Percentiles rank a stretch among this genome's conserved stretches.
These are phyloP conservation scores for Xylaria sp. DNA, from an alignment of 2,329 filamentous ascomycete species.

Conservation along the genomic window DNA sequence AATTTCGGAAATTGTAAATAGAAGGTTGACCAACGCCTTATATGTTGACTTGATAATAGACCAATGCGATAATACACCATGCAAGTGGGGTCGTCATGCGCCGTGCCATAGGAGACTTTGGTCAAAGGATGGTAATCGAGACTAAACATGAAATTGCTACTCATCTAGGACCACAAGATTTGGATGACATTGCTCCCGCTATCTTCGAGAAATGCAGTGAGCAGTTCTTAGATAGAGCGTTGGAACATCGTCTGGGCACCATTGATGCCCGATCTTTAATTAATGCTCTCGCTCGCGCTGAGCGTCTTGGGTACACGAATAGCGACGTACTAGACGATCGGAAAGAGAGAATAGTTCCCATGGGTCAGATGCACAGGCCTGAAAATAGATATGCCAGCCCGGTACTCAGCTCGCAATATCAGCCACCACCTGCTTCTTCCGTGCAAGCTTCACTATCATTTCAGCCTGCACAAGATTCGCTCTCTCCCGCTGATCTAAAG, in stretches of 20 bases:
- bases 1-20: background rate
- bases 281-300: conserved; percentile 65
- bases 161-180: conserved; percentile 53
- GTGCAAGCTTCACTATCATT: background rate
- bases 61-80: conserved; percentile 61
- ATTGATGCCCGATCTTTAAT: conserved; percentile 65
- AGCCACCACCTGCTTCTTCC: conserved; percentile 5
- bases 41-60: conserved; percentile 46
- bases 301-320: conserved; percentile 66
- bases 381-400: conserved; percentile 13
- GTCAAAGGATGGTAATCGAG: conserved; percentile 54
- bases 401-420: background rate
- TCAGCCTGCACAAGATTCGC: conserved; percentile 40
- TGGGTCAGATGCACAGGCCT: conserved; percentile 33
- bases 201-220: conserved; percentile 60
- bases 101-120: conserved; percentile 57
- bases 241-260: conserved; percentile 62
- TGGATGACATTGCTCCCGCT: conserved; percentile 57
- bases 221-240: conserved; percentile 61
- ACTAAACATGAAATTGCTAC: conserved; percentile 55
- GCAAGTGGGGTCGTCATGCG: conserved; percentile 52
- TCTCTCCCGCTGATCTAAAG: conserved; percentile 37
- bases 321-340: conserved; percentile 60
- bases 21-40: background rate
- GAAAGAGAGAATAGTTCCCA: conserved; percentile 52